These are phyloP conservation scores for Copromyces sp. DNA, from an alignment of 495 filamentous ascomycete species.

Conservation along the genomic window DNA sequence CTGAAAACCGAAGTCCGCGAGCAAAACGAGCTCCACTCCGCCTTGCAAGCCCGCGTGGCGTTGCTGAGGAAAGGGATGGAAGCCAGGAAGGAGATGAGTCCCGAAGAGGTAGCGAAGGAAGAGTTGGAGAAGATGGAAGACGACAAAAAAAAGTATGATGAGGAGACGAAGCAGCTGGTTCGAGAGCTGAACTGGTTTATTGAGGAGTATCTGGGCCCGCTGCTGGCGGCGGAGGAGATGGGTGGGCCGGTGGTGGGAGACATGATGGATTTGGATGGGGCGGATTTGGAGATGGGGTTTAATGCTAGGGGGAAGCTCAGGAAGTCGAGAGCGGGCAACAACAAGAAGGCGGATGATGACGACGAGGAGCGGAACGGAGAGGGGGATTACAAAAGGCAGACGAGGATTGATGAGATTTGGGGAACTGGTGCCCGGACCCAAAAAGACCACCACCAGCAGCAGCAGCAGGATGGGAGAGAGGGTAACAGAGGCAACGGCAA, in stretches of 20 bases:
- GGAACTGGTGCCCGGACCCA: constrained; percentile 4
- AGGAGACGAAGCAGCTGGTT: constrained; percentile 46
- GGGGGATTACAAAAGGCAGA: constrained; percentile 47
- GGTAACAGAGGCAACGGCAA: no score
- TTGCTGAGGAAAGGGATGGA: constrained; percentile 43
- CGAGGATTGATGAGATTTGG: constrained; percentile 67
- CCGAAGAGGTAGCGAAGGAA: constrained; percentile 49
- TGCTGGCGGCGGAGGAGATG: constrained; percentile 79
- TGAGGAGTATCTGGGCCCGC: constrained; percentile 57
- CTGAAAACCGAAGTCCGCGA: constrained; percentile 55
- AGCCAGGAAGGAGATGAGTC: constrained; percentile 44
- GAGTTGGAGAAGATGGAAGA: constrained; percentile 36
- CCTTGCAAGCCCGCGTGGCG: constrained; percentile 36
- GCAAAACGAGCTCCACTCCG: constrained; percentile 48
- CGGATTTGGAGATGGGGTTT: constrained; percentile 57
- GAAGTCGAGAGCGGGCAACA: constrained; percentile 35
- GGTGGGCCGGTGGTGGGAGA: constrained; percentile 81
- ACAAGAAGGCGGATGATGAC: not conserved
- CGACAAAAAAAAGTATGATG: constrained; percentile 45
- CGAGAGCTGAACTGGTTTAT: constrained; percentile 62
- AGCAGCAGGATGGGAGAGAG: no score
- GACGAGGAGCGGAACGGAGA: constrained; percentile 7
- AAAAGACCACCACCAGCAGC: no score
- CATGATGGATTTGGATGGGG: constrained; percentile 47
- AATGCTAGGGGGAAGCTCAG: constrained; percentile 61